These are phyloP conservation scores for Candida morakotiae DNA, from an alignment of 805 yeast genomes.

Conservation along the genomic window DNA sequence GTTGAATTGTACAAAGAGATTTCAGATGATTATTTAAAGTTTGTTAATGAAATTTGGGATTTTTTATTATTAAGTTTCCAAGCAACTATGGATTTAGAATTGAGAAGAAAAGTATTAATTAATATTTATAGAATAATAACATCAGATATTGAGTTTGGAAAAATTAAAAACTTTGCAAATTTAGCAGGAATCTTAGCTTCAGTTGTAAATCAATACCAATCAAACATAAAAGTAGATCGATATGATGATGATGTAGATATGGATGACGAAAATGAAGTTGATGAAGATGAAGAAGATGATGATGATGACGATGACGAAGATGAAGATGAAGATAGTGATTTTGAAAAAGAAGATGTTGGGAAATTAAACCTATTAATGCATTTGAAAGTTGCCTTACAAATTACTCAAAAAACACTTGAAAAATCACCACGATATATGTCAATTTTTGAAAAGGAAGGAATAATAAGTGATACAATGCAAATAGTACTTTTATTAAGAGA, in stretches of 20 bases:
- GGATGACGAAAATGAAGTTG: constrained; percentile 10
- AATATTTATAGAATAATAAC: constrained; percentile 50
- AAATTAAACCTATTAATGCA: constrained; percentile 34
- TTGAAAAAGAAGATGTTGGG: constrained; percentile 11
- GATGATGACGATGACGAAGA: constrained; percentile 3
- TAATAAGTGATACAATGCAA: constrained; percentile 46
- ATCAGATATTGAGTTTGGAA: constrained; percentile 23
- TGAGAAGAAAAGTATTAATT: constrained; percentile 55
- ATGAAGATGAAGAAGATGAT: constrained; percentile 5
- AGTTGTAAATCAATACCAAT: constrained; percentile 44
- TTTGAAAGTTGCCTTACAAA: constrained; percentile 48
- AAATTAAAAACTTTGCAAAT: constrained; percentile 25
- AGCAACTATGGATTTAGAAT: constrained; percentile 64
- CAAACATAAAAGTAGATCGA: neutral
- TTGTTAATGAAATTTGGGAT: constrained; percentile 47
- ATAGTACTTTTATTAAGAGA: constrained; percentile 24
- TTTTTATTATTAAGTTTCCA: constrained; percentile 61
- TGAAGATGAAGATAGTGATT: constrained; percentile 8
- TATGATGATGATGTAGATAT: neutral
- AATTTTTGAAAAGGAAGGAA: constrained; percentile 68
- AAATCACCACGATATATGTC: constrained; percentile 42
- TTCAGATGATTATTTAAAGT: constrained; percentile 21
- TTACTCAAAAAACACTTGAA: constrained; percentile 42
- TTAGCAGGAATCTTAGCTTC: constrained; percentile 55
- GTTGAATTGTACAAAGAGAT: constrained; percentile 23